Evolutionary conservation across 148 eudicot genomes (phyloP).

Genomic region (Camellia lanceoleosa): DNA sequence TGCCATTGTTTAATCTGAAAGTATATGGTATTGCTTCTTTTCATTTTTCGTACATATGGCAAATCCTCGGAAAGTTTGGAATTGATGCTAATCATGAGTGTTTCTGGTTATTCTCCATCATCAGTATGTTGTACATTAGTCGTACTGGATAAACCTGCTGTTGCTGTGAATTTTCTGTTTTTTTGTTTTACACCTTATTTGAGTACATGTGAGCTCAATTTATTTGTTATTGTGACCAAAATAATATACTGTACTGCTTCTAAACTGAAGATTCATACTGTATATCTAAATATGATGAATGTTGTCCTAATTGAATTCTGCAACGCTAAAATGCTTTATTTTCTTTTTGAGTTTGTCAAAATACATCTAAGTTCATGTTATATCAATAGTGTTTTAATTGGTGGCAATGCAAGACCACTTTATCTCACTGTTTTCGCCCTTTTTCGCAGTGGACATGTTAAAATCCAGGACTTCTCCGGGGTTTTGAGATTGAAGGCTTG

Average conservation of each 20-base stretch:
- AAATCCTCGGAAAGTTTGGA: neutral
- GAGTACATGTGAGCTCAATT: neutral
- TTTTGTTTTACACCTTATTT: neutral
- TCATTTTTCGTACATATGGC: neutral
- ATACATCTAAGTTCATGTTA: neutral
- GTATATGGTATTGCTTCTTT: neutral
- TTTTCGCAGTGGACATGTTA: slow-evolving; percentile 53
- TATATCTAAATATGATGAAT: neutral
- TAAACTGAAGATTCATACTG: neutral
- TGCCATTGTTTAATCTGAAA: neutral
- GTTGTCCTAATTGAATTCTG: neutral
- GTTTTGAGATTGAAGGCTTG: slow-evolving; percentile 59
- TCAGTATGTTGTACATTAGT: neutral
- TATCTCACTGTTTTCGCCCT: slow-evolving; percentile 8
- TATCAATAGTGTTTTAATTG: neutral
- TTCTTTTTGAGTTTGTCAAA: neutral
- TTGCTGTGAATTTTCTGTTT: neutral
- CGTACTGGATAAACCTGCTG: neutral
- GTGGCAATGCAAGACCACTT: neutral
- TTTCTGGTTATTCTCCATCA: neutral
- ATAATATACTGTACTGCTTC: neutral
- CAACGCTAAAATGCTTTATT: neutral
- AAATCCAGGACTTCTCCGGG: slow-evolving; percentile 45
- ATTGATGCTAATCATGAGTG: neutral
- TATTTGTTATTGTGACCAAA: neutral